Conservation (phyloP, 2,329 filamentous ascomycete species). For the Didymellaceae sp. region DNA sequence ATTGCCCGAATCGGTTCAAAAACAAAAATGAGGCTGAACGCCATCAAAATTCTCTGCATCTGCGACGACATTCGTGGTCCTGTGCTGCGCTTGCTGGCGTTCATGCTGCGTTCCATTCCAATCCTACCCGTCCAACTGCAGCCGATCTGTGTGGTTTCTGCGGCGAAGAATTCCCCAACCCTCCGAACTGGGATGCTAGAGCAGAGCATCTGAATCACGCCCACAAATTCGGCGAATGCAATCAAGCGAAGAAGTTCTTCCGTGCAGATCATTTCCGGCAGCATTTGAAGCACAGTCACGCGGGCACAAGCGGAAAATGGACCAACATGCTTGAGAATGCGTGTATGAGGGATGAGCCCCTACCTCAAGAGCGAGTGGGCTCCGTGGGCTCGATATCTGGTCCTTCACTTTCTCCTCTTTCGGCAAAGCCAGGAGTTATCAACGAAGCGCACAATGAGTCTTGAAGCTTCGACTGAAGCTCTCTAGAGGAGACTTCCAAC, state of each 20-base stretch:
- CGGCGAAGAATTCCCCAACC: slow-evolving; percentile 87
- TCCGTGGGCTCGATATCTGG: slow-evolving; percentile 41
- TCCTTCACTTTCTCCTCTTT: slow-evolving; percentile 33
- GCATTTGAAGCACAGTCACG: slow-evolving; percentile 96
- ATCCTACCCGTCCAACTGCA: slow-evolving; percentile 64
- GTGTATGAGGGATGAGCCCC: slow-evolving; percentile 90
- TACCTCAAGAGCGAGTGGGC: slow-evolving; percentile 54
- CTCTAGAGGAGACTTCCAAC: slow-evolving; percentile 33
- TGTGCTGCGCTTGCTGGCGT: slow-evolving; percentile 80
- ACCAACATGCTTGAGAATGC: slow-evolving; percentile 97
- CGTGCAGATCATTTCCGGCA: slow-evolving; percentile 97
- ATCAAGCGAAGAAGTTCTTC: slow-evolving; percentile 97
- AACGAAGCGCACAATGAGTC: slow-evolving; percentile 50
- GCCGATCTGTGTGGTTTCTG: slow-evolving; percentile 93
- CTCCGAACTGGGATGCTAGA: slow-evolving; percentile 86
- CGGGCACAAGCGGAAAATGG: slow-evolving; percentile 96
- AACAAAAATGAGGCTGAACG: slow-evolving; percentile 98
- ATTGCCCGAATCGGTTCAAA: slow-evolving; percentile 95
- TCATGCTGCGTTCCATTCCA: slow-evolving; percentile 86
- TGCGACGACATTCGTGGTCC: slow-evolving; percentile 94
- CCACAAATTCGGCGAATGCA: slow-evolving; percentile 98
- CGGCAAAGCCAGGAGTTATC: slow-evolving; percentile 47
- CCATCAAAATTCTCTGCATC: slow-evolving; percentile 92
- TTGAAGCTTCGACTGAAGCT: slow-evolving; percentile 29
- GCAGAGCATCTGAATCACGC: slow-evolving; percentile 86